phyloP scores from a whole-genome alignment of 2,329 filamentous ascomycete genomes.

The Geosmithia morbida region DNA sequence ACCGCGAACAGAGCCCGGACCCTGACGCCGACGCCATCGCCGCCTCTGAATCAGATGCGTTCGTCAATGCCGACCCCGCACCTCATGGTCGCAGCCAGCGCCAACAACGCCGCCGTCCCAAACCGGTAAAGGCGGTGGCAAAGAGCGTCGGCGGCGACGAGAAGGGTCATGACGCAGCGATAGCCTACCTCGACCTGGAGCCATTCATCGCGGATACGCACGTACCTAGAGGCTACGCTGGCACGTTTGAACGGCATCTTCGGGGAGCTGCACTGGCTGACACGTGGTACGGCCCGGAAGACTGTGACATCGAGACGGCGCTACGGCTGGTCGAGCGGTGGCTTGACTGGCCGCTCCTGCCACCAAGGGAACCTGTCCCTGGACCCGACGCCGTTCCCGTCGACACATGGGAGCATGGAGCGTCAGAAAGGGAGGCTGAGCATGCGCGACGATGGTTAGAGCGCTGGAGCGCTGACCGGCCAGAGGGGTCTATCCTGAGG shows the following conservation, averaged over 20 bases:
- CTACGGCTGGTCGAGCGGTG: constrained; percentile 2
- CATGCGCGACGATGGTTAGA: background rate
- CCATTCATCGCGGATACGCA: background rate
- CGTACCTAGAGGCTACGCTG: constrained; percentile 3
- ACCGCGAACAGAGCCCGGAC: constrained; percentile 10
- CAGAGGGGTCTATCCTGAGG: background rate
- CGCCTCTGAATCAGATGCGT: background rate
- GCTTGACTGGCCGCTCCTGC: constrained; percentile 3
- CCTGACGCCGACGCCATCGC: constrained; percentile 5
- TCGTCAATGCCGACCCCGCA: background rate
- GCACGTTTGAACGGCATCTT: constrained; percentile 2
- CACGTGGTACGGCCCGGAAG: constrained; percentile 3
- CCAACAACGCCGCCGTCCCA: background rate
- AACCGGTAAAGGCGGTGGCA: too few relatives aligned
- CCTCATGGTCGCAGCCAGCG: background rate
- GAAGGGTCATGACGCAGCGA: background rate
- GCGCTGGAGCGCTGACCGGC: background rate
- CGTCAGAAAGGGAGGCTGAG: background rate
- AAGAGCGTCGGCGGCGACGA: background rate
- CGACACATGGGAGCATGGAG: background rate
- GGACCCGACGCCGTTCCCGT: constrained; percentile 7
- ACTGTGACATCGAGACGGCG: background rate
- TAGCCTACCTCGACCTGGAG: background rate
- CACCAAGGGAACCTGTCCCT: constrained; percentile 1
- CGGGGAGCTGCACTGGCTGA: constrained; percentile 1